Percentiles rank a stretch among this genome's conserved stretches.
These are phyloP conservation scores for Yarrowia alimentaria DNA, from an alignment of 805 yeast genomes.

Conservation along the genomic window DNA sequence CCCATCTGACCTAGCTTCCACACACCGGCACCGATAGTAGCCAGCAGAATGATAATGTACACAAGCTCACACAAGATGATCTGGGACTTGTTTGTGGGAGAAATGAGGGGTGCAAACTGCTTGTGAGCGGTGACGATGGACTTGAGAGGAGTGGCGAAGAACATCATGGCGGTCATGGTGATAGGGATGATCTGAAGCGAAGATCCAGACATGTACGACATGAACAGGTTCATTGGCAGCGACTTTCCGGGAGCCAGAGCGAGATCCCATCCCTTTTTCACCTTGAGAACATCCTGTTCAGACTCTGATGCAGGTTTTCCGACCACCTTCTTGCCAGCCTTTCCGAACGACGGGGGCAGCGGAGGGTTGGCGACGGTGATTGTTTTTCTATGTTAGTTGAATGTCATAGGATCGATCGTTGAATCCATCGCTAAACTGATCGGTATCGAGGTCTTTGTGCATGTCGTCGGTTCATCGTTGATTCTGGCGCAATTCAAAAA, in stretches of 20 bases:
- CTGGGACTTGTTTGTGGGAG: slow-evolving; percentile 36
- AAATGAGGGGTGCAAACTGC: slow-evolving; percentile 48
- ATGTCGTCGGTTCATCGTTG: too few species aligned
- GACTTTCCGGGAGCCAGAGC: slow-evolving; percentile 79
- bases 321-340: slow-evolving; percentile 25
- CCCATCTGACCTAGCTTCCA: slow-evolving; percentile 90
- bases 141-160: slow-evolving; percentile 66
- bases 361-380: slow-evolving; percentile 8
- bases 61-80: slow-evolving; percentile 47
- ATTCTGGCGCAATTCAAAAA: too few species aligned
- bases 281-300: slow-evolving; percentile 36
- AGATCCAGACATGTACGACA: slow-evolving; percentile 93
- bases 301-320: slow-evolving; percentile 21
- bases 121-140: slow-evolving; percentile 60
- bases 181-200: slow-evolving; percentile 87
- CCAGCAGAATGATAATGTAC: slow-evolving; percentile 49
- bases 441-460: too few species aligned
- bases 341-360: slow-evolving; percentile 14
- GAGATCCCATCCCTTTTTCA: slow-evolving; percentile 77
- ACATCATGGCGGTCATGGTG: slow-evolving; percentile 81
- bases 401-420: too few species aligned
- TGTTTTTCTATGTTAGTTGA: slow-evolving; percentile 9
- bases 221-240: slow-evolving; percentile 84
- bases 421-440: too few species aligned
- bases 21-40: slow-evolving; percentile 68